Base-by-base conservation (phyloP, 805 yeast species). In the Saturnispora zaruensis region DNA sequence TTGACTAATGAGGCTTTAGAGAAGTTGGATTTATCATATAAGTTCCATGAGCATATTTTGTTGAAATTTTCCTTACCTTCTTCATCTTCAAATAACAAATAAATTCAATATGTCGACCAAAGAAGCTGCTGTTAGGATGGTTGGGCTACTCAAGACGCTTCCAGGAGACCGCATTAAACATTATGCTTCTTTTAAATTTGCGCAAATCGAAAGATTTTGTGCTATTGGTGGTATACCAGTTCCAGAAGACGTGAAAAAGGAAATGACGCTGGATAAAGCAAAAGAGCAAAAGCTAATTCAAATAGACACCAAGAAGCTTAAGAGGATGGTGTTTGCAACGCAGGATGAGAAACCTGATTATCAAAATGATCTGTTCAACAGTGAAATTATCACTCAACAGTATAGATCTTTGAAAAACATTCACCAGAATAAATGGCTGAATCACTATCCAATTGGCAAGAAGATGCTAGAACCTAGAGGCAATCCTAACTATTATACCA, bases 391-490 rank as follows among this genome's bases (percentile, higher is more conserved):
- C 7, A 62, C 65, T 13, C 76, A 74, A 50, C 91, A 84, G 63
- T 76, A 76, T 53, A 68, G 69, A 48, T 75, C 90, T 3, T 64
- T 84, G 48, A 70, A 80, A 44, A 77, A 75, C 55, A 65, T 84
- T 51, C 73, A 74, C 51, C 75, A 73, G 50, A 82, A 81, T 61
- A 81, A 81, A 59, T 81, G 81, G 70, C 74, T 71, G 58, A 75
- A 76, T 51, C 79, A 79, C 59, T 86, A 85, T 62, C 71, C 75
- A 53, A 74, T 81, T 33, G 81, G 81, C 50, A 84, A 79, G 41
- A 84, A 84, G 61, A 66, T 89, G 55, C 66, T 78, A 59, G 72
- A 66, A 56, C 97, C 97, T n/a, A 81, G 82, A 59, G 96, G 96
- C 2, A 86, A 87, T 65, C 88, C 95, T 2, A 65, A 74, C 44